Evolutionary conservation across 2,329 filamentous ascomycete species (phyloP).

Genomic region (Aspergillus sp.): DNA sequence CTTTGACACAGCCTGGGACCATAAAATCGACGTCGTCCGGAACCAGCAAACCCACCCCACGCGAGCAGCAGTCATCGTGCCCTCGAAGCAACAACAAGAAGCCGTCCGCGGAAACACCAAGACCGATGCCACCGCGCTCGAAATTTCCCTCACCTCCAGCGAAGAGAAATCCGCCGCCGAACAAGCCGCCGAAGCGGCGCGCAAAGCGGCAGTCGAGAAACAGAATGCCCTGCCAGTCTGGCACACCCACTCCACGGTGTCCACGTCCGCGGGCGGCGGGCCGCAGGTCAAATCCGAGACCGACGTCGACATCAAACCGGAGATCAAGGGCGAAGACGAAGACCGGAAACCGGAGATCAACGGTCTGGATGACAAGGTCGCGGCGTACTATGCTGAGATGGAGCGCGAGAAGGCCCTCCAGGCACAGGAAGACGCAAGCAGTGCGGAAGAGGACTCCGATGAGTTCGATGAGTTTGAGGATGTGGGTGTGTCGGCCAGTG

Average conservation of each 20-base stretch:
- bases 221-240: constrained; percentile 56
- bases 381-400: constrained; percentile 51
- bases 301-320: constrained; percentile 39
- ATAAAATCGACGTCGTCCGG: constrained; percentile 49
- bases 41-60: constrained; percentile 47
- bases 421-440: constrained; percentile 45
- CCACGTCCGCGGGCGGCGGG: constrained; percentile 28
- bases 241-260: constrained; percentile 55
- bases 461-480: constrained; percentile 50
- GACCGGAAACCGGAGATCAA: constrained; percentile 46
- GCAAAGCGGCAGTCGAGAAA: constrained; percentile 52
- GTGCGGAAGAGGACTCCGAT: constrained; percentile 43
- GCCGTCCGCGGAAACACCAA: constrained; percentile 46
- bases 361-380: constrained; percentile 49
- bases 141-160: constrained; percentile 52
- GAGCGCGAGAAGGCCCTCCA: constrained; percentile 46
- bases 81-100: constrained; percentile 40
- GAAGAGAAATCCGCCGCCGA: constrained; percentile 54
- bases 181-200: constrained; percentile 49
- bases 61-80: constrained; percentile 45
- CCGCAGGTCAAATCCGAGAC: constrained; percentile 34
- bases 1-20: constrained; percentile 52
- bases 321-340: constrained; percentile 45
- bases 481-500: constrained; percentile 42
- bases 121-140: constrained; percentile 48